Percentiles rank a stretch among this genome's conserved stretches.
phyloP scores from a whole-genome alignment of 2,329 filamentous ascomycete species.

The Beauveria asiatica region DNA sequence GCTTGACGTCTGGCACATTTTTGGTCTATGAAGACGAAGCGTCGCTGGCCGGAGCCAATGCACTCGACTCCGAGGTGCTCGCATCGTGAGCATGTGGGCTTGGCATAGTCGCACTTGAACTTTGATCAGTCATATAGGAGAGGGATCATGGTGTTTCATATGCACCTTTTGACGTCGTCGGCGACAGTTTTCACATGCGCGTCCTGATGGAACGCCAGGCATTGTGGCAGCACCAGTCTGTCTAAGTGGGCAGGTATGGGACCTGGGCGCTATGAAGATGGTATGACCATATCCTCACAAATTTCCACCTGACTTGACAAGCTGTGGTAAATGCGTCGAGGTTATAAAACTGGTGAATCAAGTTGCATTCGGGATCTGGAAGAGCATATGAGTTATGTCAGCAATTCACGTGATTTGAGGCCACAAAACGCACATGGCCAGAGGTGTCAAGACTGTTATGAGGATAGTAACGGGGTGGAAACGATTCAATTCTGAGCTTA shows the following conservation, averaged over 20 bases:
- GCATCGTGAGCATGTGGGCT: conserved; percentile 7
- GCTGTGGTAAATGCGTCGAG: neutral
- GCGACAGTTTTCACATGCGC: conserved; percentile 7
- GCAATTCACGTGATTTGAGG: neutral
- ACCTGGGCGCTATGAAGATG: neutral
- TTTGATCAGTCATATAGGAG: neutral
- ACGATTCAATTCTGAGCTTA: too few relatives aligned
- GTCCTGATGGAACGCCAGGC: conserved; percentile 5
- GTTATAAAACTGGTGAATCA: neutral
- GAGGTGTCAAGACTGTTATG: too few relatives aligned
- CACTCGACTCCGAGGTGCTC: neutral
- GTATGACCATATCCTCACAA: neutral
- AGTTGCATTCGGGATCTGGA: neutral
- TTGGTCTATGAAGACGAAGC: conserved; percentile 8
- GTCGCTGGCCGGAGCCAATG: conserved; percentile 4
- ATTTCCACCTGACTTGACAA: neutral
- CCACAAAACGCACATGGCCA: neutral
- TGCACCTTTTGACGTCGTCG: conserved; percentile 9
- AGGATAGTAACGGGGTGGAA: too few relatives aligned
- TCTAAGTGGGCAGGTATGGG: neutral
- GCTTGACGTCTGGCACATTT: neutral
- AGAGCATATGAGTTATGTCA: neutral
- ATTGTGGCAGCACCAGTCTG: neutral
- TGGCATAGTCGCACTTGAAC: conserved; percentile 3
- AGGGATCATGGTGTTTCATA: neutral